Evolutionary conservation across 495 filamentous ascomycete species (phyloP), one percentile per base, ranked within the genome.

Genomic region (Lentithecium fluviatile): DNA sequence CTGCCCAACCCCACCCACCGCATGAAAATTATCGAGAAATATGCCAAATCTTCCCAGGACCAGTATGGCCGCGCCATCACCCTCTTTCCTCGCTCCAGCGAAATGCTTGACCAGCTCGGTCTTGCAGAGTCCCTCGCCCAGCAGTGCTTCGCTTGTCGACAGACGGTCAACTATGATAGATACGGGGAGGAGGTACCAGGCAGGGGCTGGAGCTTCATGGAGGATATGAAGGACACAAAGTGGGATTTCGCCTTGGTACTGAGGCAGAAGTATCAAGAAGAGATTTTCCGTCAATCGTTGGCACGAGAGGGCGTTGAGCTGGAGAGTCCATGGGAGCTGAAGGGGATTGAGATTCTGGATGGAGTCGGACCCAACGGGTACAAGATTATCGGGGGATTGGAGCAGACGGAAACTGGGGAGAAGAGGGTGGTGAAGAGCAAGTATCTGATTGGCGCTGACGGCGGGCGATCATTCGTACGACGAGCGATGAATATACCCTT

Each of bases 381-480:
- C 25, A 72, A 64, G 45, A 60, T 73, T 23, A 58, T 60, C 4
- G 69, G 68, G 2, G 58, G 43, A 3, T 52, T 75, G 6, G 63
- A 70, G 43, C 38, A 76, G 55, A 43, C 52, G 1, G 34, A 24
- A 1, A 75, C 67, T 0, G 62, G 64, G 25, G 46, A 38, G 13
- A 64, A 52, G 45, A 58, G 52, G 38, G 45, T 53, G 0, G 56
- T 75, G 24, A 67, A 61, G 42, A 74, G 72, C 64, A 77, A 74
- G 60, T 81, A 78, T 37, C 54, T 82, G 5, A 45, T 82, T 19
- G 79, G 78, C 8, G 77, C 77, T 21, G 78, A 82, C 65, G 79
- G 79, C 13, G 77, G 76, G 2, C 68, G 71, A 8, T 77, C 74
- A 5, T 76, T 72, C 17, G 77, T 82, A 12, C 69, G 79, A n/a